Evolutionary conservation across 2,329 filamentous ascomycete species (phyloP), one percentile per base, ranked within the genome.

Genomic region (Rutstroemia sydowiana): DNA sequence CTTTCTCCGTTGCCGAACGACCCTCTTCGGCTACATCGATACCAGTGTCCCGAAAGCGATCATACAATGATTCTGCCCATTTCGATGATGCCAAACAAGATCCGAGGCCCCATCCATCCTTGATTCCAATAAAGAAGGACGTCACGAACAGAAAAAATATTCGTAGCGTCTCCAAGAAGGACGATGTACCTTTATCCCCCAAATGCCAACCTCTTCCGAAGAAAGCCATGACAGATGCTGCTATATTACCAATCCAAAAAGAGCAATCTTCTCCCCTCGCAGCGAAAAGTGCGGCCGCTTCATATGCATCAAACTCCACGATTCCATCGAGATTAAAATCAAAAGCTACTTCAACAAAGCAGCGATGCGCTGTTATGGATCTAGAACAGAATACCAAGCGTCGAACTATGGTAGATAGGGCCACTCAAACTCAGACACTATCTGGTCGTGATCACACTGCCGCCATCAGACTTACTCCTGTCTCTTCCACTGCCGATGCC

Each of bases 351-450:
- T 43, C 53, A 14, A 48, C 51, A 16, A 57, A 54, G 40, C 59
- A 63, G 45, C 57, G 54, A 42, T 21, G 36, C 32, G 39, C 53
- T 20, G 16, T 57, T 34, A 34, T n/a, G 14, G 9, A 34, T 34
- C 3, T n/a, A 4, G 39, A 26, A 23, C 39, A 28, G 10, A 34
- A 39, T 26, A 51, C 47, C 23, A 66, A 66, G 51, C 60, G 60
- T 23, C 31, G 48, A 6, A 66, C 63, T 46, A 64, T 65, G 63
- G 48, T 62, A 13, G 55, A 63, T 53, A 54, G 56, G 44, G 48
- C 51, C 13, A 68, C 65, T 21, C 65, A 68, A 46, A 68, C 65
- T 10, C 50, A 61, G 31, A 59, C 46, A 9, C 28, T 56, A 18
- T 55, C 54, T 32, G 57, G 56, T 32, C 54, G 49, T 10, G 54